Evolutionary conservation across 148 eudicot species (phyloP).

Genomic region (Simmondsia chinensis): DNA sequence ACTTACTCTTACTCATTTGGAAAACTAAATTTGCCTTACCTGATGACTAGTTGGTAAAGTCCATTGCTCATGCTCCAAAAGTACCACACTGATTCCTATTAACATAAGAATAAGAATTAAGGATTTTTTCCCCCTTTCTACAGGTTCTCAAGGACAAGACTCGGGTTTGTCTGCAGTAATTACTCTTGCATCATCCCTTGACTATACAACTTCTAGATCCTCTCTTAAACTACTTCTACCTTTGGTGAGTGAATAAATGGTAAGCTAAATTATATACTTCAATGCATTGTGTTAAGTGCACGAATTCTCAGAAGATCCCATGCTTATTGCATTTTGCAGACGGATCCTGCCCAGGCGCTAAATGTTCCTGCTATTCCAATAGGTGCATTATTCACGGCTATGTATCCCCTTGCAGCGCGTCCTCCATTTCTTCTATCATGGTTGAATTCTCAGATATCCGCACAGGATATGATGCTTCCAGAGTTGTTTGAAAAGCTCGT

Average conservation of each 20-base stretch:
- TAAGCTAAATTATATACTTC: neutral
- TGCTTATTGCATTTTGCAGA: slow-evolving; percentile 16
- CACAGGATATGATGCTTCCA: slow-evolving; percentile 42
- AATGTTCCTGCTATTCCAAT: slow-evolving; percentile 43
- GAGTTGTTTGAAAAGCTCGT: slow-evolving; percentile 46
- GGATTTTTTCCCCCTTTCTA: neutral
- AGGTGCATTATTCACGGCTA: slow-evolving; percentile 38
- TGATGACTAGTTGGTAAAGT: too few species aligned
- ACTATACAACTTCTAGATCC: slow-evolving; percentile 59
- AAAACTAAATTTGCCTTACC: too few species aligned
- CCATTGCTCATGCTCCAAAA: neutral
- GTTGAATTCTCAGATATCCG: slow-evolving; percentile 43
- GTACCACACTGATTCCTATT: neutral
- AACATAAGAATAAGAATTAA: too few species aligned
- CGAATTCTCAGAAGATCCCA: neutral
- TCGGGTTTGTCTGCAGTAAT: slow-evolving; percentile 40
- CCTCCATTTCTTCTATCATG: slow-evolving; percentile 52
- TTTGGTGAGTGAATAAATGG: slow-evolving; percentile 22
- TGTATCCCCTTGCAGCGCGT: slow-evolving; percentile 36
- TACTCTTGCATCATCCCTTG: slow-evolving; percentile 60
- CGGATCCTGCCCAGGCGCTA: slow-evolving; percentile 49
- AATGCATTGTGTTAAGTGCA: neutral
- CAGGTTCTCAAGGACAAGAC: slow-evolving; percentile 33
- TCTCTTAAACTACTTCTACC: slow-evolving; percentile 41
- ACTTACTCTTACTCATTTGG: too few species aligned